Base-by-base conservation (phyloP, 768 basidiomycete species). In the Polyporus arcularius region DNA sequence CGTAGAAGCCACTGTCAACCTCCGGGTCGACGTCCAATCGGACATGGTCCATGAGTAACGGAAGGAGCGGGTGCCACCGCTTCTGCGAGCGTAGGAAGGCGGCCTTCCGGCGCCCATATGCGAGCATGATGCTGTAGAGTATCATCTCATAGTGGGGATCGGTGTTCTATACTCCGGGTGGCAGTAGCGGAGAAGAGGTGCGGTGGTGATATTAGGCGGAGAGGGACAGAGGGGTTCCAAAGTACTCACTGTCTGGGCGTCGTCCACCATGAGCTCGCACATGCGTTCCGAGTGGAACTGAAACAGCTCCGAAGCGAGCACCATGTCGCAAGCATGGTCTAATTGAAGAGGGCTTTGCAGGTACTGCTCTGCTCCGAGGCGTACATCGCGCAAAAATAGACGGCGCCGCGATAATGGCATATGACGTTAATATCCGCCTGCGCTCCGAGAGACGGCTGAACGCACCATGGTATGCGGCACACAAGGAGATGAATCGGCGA, bases 281-380 rank as follows among this genome's bases (percentile, higher is more conserved):
- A 96, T 96, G 38, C 96, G 80, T 70, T 95, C 94, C 3, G 92
- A 94, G 73, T 98, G 94, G 68, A 91, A 96, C 2, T 83, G 74
- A 68, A 98, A 97, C 42, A 98, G 81, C 69, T 96, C 94, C 0
- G 92, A 94, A 55, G 86, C 84, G 43, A 96, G 77, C 12, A 98
- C 76, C 32, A 90, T 74, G 42, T 82, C 77, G 66, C 90, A 89
- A 11, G 94, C 94, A 71, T 94, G 89, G 62, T 94, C 85, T 48
- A 98, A 80, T 67, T 96, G 94, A 28, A 90, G 73, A 3, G 89
- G 89, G 56, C 85, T 88, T 62, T 92, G 88, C 42, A 98, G 80
- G 73, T 92, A 98, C 69, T 88, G 84, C 69, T 97, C 96, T 89
- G 65, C 18, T 45, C 14, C 6, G 41, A 28, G 9, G 4, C 6